Evolutionary conservation across 306 rosid genomes (phyloP).

Genomic region (Sophora flavescens): DNA sequence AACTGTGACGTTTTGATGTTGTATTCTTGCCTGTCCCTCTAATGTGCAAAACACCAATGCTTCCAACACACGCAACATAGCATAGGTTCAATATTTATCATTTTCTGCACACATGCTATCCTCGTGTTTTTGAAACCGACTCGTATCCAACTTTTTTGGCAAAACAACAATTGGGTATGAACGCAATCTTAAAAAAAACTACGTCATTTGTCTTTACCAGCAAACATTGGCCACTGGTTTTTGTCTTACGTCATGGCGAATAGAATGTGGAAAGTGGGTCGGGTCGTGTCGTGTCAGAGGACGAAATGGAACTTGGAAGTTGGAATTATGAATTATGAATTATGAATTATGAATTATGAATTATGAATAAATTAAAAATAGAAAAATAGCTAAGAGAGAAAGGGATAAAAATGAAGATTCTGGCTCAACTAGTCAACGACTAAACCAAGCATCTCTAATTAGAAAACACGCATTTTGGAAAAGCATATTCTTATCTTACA

Average conservation of each 20-base stretch:
- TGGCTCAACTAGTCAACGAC: not conserved
- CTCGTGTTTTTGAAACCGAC: no score
- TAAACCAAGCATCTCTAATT: not conserved
- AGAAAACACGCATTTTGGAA: not conserved
- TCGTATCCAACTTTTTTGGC: not conserved
- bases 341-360: no score
- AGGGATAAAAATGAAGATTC: conserved; percentile 19
- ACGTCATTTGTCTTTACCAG: not conserved
- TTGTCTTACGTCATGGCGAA: conserved; percentile 54
- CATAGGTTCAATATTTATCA: no score
- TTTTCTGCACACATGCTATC: no score
- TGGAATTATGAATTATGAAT: not conserved
- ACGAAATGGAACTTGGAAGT: conserved; percentile 23
- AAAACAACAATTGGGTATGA: conserved; percentile 38
- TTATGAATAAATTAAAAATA: not conserved
- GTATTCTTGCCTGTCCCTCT: conserved; percentile 43
- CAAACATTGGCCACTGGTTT: conserved; percentile 42
- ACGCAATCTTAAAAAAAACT: conserved; percentile 5
- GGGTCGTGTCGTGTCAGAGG: conserved; percentile 7
- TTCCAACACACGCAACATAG: no score
- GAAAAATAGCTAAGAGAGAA: not conserved
- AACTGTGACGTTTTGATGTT: conserved; percentile 40
- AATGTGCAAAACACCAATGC: not conserved
- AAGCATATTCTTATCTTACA: not conserved
- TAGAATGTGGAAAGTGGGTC: conserved; percentile 45